Conservation (phyloP, 805 yeast species). For the Kodamaea fukazawae region DNA sequence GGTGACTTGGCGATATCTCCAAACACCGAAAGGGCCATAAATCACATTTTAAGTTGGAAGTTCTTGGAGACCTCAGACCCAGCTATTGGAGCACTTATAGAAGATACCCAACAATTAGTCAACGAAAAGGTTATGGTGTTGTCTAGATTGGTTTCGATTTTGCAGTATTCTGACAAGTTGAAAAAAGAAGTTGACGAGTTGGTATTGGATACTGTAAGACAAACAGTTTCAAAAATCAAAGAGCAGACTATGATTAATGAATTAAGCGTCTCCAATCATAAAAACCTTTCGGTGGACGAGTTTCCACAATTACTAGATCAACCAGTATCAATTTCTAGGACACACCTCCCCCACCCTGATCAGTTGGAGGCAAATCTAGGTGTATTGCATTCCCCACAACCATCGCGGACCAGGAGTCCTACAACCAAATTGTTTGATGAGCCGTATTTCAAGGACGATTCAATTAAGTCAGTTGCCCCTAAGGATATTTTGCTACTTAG, state of each 20-base stretch:
- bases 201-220: constrained; percentile 60
- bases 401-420: constrained; percentile 32
- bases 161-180: constrained; percentile 71
- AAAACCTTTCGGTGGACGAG: constrained; percentile 6
- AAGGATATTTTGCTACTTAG: constrained; percentile 35
- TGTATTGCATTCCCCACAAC: constrained; percentile 32
- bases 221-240: constrained; percentile 56
- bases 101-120: constrained; percentile 63
- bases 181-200: constrained; percentile 73
- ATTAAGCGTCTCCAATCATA: constrained; percentile 5
- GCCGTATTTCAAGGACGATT: constrained; percentile 14
- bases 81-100: constrained; percentile 58
- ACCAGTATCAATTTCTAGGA: too few relatives aligned
- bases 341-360: too few relatives aligned
- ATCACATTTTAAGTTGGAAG: constrained; percentile 40
- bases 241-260: constrained; percentile 28
- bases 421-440: constrained; percentile 18
- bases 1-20: constrained; percentile 50
- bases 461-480: constrained; percentile 40
- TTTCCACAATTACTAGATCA: not conserved
- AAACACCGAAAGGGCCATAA: constrained; percentile 55
- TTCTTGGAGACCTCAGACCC: constrained; percentile 58
- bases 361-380: not conserved
- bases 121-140: constrained; percentile 67
- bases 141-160: constrained; percentile 66